These are phyloP conservation scores for Eruca vesicaria DNA, from an alignment of 441 rosid genomes.

Conservation along the genomic window DNA sequence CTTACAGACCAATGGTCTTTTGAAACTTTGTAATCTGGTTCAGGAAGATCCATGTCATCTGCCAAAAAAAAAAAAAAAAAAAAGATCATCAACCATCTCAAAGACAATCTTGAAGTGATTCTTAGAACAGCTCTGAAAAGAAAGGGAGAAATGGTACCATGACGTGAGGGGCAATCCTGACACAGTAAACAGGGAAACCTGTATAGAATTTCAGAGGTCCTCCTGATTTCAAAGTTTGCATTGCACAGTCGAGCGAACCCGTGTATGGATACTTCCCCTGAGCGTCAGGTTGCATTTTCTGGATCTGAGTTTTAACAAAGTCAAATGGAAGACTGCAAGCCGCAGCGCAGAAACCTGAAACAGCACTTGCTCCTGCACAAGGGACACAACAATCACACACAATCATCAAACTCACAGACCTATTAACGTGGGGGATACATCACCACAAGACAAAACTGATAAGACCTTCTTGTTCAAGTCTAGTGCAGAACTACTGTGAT, in stretches of 20 bases:
- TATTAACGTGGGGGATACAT: not conserved
- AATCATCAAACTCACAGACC: conserved; percentile 5
- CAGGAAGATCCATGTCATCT: conserved; percentile 99
- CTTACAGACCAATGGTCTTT: conserved; percentile 59
- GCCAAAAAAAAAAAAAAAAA: conserved; percentile 43
- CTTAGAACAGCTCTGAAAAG: not conserved
- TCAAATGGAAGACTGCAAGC: conserved; percentile 99
- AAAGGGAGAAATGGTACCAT: conserved; percentile 53
- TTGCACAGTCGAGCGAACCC: conserved; percentile 82
- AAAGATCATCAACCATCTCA: conserved; percentile 2
- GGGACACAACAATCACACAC: not conserved
- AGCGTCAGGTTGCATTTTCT: conserved; percentile 99
- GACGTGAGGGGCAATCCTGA: conserved; percentile 96
- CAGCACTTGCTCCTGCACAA: conserved; percentile 78
- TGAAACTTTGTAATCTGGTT: conserved; percentile 85
- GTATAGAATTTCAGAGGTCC: conserved; percentile 94
- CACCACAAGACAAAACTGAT: not conserved
- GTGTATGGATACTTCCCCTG: conserved; percentile 86
- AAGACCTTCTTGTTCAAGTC: not conserved
- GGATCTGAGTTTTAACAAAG: conserved; percentile 95
- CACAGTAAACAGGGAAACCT: conserved; percentile 94
- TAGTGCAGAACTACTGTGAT: not conserved
- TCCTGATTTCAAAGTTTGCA: conserved; percentile 80
- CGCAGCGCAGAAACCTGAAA: conserved; percentile 90
- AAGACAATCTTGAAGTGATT: not conserved